Evolutionary conservation across 768 basidiomycete species (phyloP), one percentile per base, ranked within the genome.

Genomic region (Mycena galericulata): DNA sequence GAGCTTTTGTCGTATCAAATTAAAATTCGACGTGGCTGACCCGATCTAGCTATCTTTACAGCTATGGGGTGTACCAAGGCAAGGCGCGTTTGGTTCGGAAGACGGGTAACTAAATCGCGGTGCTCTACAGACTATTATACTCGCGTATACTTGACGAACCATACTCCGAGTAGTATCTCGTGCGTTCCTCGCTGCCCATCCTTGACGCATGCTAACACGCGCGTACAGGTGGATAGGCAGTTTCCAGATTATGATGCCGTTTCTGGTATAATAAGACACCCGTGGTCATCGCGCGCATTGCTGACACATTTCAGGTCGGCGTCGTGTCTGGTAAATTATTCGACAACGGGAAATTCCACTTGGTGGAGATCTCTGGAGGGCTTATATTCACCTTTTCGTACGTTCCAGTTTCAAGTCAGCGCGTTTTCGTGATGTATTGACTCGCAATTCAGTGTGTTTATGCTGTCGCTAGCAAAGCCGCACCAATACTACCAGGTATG

Each of bases 381-480:
- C 17, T 70, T 3, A 58, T 76, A 36, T 75, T 72, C 47, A 62
- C 53, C 27, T 67, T 76, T 27, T 76, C 72, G 72, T 74, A 38
- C 46, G 68, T 64, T 40, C 9, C 14, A 10, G 8, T 3, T 34
- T 54, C 22, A 17, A 22, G n/a, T n/a, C n/a, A n/a, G n/a, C 41
- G 62, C 55, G 27, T 65, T 76, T 24, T 76, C 68, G 72, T 73
- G 32, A 34, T 65, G 38, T 27, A 36, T 64, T 40, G 20, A 65
- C 26, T 79, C 34, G 61, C 1, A 79, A 78, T 20, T 72, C 77
- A 20, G 79, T 1, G 64, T 80, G 24, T 84, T 83, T 63, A 80
- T 82, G 79, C 66, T 84, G 26, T 83, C 83, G 10, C 64, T 82
- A 26, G 76, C 75, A 17, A 72, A 82, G 47, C 78, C 79, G 32